These are phyloP conservation scores for Microcyclospora pomicola DNA, from an alignment of 2,329 filamentous ascomycete genomes.

Conservation along the genomic window DNA sequence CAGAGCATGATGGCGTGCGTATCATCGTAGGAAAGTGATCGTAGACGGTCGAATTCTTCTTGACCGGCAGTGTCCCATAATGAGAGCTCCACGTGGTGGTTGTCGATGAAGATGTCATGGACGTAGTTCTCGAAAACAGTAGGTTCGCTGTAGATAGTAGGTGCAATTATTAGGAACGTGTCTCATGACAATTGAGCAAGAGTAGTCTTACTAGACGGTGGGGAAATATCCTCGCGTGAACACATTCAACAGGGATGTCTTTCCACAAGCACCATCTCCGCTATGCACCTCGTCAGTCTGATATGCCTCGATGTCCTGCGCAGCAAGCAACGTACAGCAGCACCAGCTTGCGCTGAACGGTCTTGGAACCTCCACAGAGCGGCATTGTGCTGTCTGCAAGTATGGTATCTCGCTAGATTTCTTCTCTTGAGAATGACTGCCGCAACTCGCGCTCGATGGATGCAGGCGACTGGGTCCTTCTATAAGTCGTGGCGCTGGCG, in stretches of 20 bases:
- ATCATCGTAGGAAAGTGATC: constrained; percentile 93
- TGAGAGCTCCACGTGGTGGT: constrained; percentile 89
- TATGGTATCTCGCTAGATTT: not conserved
- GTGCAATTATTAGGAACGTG: not conserved
- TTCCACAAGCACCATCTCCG: constrained; percentile 90
- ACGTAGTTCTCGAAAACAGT: constrained; percentile 99
- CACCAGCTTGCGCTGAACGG: constrained; percentile 91
- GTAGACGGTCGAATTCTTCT: constrained; percentile 94
- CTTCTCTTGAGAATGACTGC: not conserved
- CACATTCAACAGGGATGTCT: constrained; percentile 93
- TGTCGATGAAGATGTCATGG: constrained; percentile 97
- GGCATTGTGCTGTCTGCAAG: constrained; percentile 20
- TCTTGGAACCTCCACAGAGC: constrained; percentile 45
- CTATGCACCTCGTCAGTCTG: constrained; percentile 34
- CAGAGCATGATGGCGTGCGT: constrained; percentile 98
- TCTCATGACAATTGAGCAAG: not conserved
- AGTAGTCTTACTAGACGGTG: constrained; percentile 63
- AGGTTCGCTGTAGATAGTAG: constrained; percentile 49
- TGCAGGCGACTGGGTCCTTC: too few relatives aligned
- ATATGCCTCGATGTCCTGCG: not conserved
- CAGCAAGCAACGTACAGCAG: constrained; percentile 52
- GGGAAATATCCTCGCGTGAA: constrained; percentile 98
- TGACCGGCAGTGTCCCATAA: constrained; percentile 98
- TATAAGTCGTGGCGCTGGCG: too few relatives aligned
- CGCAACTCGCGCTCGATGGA: too few relatives aligned